Evolutionary conservation across 768 basidiomycete species (phyloP), one percentile per base, ranked within the genome.

Genomic region (Auriscalpium vulgare): DNA sequence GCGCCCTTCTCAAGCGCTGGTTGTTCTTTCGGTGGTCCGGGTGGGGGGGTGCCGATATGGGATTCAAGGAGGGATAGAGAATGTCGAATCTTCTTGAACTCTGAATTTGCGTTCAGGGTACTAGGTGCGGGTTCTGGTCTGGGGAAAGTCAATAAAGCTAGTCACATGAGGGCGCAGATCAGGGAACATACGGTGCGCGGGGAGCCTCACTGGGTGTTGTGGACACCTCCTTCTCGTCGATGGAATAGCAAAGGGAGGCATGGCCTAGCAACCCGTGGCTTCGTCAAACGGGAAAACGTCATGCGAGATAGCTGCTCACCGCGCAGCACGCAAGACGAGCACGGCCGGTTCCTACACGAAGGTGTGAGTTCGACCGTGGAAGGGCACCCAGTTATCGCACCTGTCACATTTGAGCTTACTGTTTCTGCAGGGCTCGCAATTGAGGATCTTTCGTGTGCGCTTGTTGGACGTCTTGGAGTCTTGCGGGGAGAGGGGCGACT

Each of bases 381-480:
- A 23, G 16, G 35, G 49, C 23, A 29, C 35, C 5, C 19, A 35
- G 19, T 14, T 2, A 37, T 23, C 50, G 35, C 43, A 62, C 61
- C 61, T 55, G 38, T 61, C 60, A 16, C 60, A 61, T n/a, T 61
- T 62, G 53, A 62, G 59, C 53, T 62, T 62, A 56, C 61, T 62
- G 43, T 54, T 56, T 50, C 61, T 54, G 51, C 61, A 62, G 21
- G 61, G 59, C 50, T 60, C 55, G 45, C 61, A 62, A 36, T 62
- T 62, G 45, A 61, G 59, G 13, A 56, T 61, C 47, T 56, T 60
- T 45, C 61, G 61, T 5, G 59, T 53, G 50, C 61, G 61, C 50
- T 60, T 62, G 45, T 45, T 56, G 51, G 51, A 52, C 16, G 59
- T 50, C 46, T 58, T 55, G 17, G 17, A 17, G 44, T 62, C 61